phyloP scores from a whole-genome alignment of 1,284 basidiomycete genomes.

The Pseudozyma pruni region DNA sequence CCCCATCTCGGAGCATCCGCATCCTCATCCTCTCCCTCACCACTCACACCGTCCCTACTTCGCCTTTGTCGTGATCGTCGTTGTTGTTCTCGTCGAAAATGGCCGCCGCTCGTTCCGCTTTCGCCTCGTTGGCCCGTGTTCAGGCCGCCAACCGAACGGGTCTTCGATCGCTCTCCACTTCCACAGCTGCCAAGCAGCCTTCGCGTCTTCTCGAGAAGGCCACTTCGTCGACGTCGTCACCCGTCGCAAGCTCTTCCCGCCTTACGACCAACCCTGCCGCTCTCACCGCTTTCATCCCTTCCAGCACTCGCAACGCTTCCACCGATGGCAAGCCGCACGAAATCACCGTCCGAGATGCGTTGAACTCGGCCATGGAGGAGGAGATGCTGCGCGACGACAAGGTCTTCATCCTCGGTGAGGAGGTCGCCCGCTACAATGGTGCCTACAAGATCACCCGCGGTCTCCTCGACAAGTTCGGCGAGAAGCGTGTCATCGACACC shows the following conservation, averaged over 20 bases:
- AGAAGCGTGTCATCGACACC: conserved; percentile 93
- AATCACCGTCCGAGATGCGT: conserved; percentile 98
- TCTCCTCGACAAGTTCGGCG: conserved; percentile 98
- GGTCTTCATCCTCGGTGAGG: conserved; percentile 96
- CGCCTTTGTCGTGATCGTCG: conserved; percentile 3
- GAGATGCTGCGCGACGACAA: conserved; percentile 97
- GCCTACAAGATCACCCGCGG: conserved; percentile 92
- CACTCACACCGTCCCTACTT: conserved; percentile 1
- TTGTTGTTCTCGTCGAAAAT: conserved; percentile 17
- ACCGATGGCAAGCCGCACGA: conserved; percentile 68
- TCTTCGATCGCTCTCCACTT: conserved; percentile 37
- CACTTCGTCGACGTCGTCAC: conserved; percentile 4
- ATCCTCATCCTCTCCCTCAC: background rate
- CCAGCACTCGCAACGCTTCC: conserved; percentile 51
- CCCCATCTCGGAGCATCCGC: background rate
- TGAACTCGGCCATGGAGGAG: conserved; percentile 99
- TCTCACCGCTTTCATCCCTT: conserved; percentile 47
- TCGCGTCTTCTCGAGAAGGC: conserved; percentile 42
- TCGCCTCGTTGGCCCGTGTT: conserved; percentile 46
- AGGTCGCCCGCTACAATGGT: conserved; percentile 98
- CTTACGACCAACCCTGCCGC: conserved; percentile 49
- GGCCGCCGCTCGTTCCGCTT: conserved; percentile 46
- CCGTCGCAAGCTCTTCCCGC: conserved; percentile 45
- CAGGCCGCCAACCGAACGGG: conserved; percentile 29
- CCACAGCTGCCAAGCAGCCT: conserved; percentile 44